Percentiles rank a stretch among this genome's conserved stretches.
These are phyloP conservation scores for Solanum tarijense DNA, from an alignment of 257 asterid genomes.

Conservation along the genomic window DNA sequence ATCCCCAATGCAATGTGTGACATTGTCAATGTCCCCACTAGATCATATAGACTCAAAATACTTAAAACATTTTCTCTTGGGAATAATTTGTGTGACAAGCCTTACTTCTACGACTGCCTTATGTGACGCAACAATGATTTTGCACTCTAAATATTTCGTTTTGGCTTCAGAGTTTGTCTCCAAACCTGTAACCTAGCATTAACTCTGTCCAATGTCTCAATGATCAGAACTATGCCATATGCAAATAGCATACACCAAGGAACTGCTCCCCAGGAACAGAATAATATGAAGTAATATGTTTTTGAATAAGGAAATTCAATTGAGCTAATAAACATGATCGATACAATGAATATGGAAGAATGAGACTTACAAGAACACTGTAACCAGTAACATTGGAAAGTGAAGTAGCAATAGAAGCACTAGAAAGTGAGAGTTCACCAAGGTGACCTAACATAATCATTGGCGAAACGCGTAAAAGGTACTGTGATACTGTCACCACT, in stretches of 20 bases:
- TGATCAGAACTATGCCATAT: background rate
- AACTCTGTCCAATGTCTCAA: background rate
- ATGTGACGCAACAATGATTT: background rate
- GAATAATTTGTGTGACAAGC: background rate
- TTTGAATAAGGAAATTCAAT: too few relatives aligned
- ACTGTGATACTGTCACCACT: slow-evolving; percentile 44
- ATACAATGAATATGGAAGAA: background rate
- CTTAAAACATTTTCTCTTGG: background rate
- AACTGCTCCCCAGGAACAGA: background rate
- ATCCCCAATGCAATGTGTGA: background rate
- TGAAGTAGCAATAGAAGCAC: slow-evolving; percentile 55
- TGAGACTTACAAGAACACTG: slow-evolving; percentile 28
- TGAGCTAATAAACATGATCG: background rate
- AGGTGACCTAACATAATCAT: slow-evolving; percentile 56
- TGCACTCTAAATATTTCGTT: too few relatives aligned
- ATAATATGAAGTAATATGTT: background rate
- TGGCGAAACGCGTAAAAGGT: slow-evolving; percentile 37
- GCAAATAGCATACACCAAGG: background rate
- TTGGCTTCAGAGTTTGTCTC: background rate
- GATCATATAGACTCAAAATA: background rate
- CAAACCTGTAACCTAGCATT: background rate
- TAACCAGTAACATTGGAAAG: slow-evolving; percentile 47
- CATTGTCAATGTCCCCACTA: background rate
- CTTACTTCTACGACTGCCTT: background rate
- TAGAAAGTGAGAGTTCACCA: slow-evolving; percentile 38